These are phyloP conservation scores for Fusarium avenaceum DNA, from an alignment of 2,329 filamentous ascomycete genomes.

Conservation along the genomic window DNA sequence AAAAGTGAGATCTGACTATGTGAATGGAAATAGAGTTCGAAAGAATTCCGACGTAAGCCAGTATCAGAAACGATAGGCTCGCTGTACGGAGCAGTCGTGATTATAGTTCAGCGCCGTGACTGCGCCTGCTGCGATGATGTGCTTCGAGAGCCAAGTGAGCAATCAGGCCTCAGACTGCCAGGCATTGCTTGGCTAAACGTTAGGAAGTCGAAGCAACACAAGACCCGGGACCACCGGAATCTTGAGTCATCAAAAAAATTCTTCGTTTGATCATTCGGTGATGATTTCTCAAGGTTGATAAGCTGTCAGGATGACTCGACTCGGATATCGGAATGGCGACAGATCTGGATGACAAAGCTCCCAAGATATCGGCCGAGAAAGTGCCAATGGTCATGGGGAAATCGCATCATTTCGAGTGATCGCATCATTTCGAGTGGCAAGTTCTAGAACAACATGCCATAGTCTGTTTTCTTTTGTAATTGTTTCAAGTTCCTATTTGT, in stretches of 20 bases:
- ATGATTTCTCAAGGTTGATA: conserved; percentile 13
- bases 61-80: conserved; percentile 16
- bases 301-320: conserved; percentile 24
- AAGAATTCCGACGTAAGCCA: conserved; percentile 9
- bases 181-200: conserved; percentile 16
- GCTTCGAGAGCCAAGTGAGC: conserved; percentile 39
- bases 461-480: background rate
- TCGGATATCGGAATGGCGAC: conserved; percentile 42
- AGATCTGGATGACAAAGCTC: conserved; percentile 25
- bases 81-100: conserved; percentile 21
- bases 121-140: conserved; percentile 41
- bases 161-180: conserved; percentile 20
- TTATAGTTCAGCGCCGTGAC: conserved; percentile 37
- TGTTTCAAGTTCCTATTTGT: background rate
- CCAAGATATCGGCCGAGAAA: background rate
- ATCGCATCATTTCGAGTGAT: conserved; percentile 42
- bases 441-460: conserved; percentile 8
- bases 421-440: conserved; percentile 36
- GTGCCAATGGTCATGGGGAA: conserved; percentile 6
- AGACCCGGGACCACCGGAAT: conserved; percentile 6
- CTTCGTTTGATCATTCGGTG: background rate
- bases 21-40: conserved; percentile 1
- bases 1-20: background rate
- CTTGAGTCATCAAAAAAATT: conserved; percentile 7
- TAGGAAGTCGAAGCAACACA: background rate